Conservation (phyloP, 768 basidiomycete species). For the Psilocybe cubensis region DNA sequence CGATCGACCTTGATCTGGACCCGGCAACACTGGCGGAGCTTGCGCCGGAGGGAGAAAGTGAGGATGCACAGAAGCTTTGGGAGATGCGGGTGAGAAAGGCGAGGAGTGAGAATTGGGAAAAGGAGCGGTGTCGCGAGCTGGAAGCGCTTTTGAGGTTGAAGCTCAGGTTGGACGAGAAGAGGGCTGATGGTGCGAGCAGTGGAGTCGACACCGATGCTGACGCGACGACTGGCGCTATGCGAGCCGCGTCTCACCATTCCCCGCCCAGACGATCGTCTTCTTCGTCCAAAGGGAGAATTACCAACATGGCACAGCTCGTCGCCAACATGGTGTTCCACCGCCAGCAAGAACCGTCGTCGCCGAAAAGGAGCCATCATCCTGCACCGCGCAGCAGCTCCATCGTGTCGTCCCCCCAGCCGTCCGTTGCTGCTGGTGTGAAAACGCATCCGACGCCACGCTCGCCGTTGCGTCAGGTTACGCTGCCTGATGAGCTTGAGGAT, state of each 20-base stretch:
- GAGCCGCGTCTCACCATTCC: too few species aligned
- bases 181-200: background rate
- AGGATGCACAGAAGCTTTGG: constrained; percentile 42
- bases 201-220: background rate
- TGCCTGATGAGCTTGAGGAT: constrained; percentile 15
- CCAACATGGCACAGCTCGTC: constrained; percentile 40
- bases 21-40: constrained; percentile 25
- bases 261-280: constrained; percentile 2
- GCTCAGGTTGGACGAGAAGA: constrained; percentile 43
- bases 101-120: constrained; percentile 46
- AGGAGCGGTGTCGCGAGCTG: constrained; percentile 59
- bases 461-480: constrained; percentile 23
- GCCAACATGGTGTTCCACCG: constrained; percentile 43
- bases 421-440: background rate
- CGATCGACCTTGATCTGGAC: constrained; percentile 40
- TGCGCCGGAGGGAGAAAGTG: constrained; percentile 39
- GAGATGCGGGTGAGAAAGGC: constrained; percentile 39
- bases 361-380: constrained; percentile 4
- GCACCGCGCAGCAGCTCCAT: background rate
- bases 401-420: background rate
- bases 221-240: background rate
- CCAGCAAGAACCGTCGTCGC: constrained; percentile 22
- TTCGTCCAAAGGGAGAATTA: constrained; percentile 26
- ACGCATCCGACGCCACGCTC: constrained; percentile 20
- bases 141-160: constrained; percentile 60